These are phyloP conservation scores for Quercus agrifolia DNA, from an alignment of 306 rosid species.

Conservation along the genomic window DNA sequence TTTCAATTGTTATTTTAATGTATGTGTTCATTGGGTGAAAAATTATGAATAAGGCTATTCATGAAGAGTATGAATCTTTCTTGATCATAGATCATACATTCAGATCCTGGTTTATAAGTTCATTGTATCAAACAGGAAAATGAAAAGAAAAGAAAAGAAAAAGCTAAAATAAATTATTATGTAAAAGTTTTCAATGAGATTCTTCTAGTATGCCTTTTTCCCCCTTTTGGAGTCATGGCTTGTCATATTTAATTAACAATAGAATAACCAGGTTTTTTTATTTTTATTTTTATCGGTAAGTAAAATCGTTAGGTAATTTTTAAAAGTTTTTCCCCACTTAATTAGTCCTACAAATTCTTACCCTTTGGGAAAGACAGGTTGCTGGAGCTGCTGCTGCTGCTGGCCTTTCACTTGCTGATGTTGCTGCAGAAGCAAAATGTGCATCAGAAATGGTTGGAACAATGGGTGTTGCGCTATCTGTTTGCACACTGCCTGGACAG, in stretches of 20 bases:
- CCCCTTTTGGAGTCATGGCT: background rate
- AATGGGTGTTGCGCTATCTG: constrained; percentile 88
- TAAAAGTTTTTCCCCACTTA: background rate
- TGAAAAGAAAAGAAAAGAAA: background rate
- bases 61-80: background rate
- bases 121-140: background rate
- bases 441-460: constrained; percentile 95
- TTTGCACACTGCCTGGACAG: constrained; percentile 89
- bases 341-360: background rate
- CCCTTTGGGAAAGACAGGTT: constrained; percentile 50
- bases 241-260: background rate
- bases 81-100: background rate
- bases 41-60: background rate
- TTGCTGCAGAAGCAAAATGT: constrained; percentile 76
- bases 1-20: background rate
- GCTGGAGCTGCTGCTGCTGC: constrained; percentile 98
- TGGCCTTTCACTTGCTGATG: constrained; percentile 75
- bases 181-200: background rate
- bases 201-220: background rate
- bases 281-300: background rate
- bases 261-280: background rate
- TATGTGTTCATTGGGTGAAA: background rate
- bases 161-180: background rate
- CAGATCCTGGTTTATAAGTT: background rate
- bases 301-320: no score